phyloP scores from a whole-genome alignment of 345 rosid genomes.

The Alliaria petiolata region DNA sequence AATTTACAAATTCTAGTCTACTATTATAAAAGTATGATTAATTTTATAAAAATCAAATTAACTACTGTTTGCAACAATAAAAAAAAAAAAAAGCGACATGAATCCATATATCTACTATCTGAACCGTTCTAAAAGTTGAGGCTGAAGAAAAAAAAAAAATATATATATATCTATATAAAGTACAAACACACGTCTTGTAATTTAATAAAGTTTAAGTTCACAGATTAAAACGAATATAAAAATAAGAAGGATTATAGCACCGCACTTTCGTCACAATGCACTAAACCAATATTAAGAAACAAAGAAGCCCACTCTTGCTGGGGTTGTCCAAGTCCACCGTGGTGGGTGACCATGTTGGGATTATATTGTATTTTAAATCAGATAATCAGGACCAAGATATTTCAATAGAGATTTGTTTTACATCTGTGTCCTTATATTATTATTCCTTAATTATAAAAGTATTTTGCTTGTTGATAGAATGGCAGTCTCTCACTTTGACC shows the following conservation, averaged over 20 bases:
- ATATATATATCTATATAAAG: too few relatives aligned
- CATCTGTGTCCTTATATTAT: not conserved
- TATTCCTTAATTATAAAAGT: not conserved
- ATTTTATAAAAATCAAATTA: too few relatives aligned
- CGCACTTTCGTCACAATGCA: not conserved
- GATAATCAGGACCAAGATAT: not conserved
- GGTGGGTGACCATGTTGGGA: not conserved
- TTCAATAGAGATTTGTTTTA: not conserved
- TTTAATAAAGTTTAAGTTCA: not conserved
- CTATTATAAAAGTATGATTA: too few relatives aligned
- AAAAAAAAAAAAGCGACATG: too few relatives aligned
- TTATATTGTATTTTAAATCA: not conserved
- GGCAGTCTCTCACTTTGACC: too few relatives aligned
- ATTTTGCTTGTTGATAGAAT: not conserved
- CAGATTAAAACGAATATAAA: not conserved
- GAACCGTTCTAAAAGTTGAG: too few relatives aligned
- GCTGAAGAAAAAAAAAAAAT: too few relatives aligned
- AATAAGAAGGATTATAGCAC: not conserved
- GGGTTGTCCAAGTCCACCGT: slow-evolving; percentile 7
- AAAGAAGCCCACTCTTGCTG: too few relatives aligned
- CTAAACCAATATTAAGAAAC: not conserved
- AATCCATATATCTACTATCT: too few relatives aligned
- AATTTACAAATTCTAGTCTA: too few relatives aligned
- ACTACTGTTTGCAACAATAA: too few relatives aligned
- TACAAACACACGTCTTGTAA: not conserved